Conservation (phyloP, 768 basidiomycete species). For the Fomitopsis pulvina region DNA sequence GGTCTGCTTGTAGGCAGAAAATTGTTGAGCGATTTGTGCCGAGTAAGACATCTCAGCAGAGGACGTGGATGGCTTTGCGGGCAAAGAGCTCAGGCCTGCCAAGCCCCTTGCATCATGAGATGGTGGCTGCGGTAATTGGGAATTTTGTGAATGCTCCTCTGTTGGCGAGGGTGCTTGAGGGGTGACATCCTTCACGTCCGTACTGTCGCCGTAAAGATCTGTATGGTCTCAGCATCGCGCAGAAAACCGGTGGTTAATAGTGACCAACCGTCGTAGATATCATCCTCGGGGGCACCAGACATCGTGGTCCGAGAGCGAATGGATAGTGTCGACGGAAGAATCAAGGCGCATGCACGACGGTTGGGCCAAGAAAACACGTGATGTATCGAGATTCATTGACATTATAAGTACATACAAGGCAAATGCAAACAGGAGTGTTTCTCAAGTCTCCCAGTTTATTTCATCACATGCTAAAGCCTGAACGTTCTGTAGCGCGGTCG, state of each 20-base stretch:
- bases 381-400: too few relatives aligned
- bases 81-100: constrained; percentile 13
- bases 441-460: too few relatives aligned
- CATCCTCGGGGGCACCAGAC: constrained; percentile 56
- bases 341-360: too few relatives aligned
- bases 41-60: constrained; percentile 15
- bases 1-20: constrained; percentile 20
- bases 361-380: too few relatives aligned
- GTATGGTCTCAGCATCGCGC: background rate
- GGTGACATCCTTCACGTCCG: constrained; percentile 33
- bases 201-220: constrained; percentile 58
- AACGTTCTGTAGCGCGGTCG: too few relatives aligned
- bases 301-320: constrained; percentile 4
- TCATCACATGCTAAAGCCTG: too few relatives aligned
- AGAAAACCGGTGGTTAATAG: background rate
- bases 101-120: background rate
- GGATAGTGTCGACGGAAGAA: too few relatives aligned
- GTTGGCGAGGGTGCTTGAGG: constrained; percentile 15
- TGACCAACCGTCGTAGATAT: constrained; percentile 77
- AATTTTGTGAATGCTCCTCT: constrained; percentile 34
- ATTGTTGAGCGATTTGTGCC: constrained; percentile 18
- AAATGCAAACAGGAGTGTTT: too few relatives aligned
- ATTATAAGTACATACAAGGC: too few relatives aligned
- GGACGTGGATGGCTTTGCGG: constrained; percentile 12
- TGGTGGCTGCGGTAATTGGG: constrained; percentile 10